These are phyloP conservation scores for Solioccasus polychromus DNA, from an alignment of 768 basidiomycete species.

Conservation along the genomic window DNA sequence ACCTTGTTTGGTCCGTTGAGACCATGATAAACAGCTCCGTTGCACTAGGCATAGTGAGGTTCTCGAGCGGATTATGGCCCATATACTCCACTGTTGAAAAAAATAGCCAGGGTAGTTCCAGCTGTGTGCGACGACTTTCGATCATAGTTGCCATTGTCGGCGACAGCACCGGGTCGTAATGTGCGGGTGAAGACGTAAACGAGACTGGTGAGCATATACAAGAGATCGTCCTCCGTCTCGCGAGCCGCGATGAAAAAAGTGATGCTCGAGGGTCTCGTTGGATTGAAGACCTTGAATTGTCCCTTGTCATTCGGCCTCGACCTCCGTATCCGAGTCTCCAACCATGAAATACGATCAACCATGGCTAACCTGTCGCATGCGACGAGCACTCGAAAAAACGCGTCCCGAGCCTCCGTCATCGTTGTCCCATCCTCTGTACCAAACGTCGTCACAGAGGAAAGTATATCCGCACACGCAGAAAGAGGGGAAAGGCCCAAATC, in stretches of 20 bases:
- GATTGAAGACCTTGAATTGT: no score
- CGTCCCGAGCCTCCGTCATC: no score
- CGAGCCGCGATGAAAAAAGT: neutral
- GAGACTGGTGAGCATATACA: neutral
- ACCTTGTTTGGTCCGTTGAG: constrained; percentile 4
- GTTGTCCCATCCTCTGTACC: no score
- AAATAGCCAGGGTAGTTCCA: neutral
- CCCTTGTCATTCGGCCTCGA: no score
- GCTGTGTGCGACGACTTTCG: constrained; percentile 4
- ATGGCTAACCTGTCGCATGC: no score
- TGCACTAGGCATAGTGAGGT: neutral
- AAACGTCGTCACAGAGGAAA: no score
- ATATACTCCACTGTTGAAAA: neutral
- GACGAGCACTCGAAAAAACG: no score
- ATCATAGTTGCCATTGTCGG: constrained; percentile 4
- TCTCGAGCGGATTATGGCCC: neutral
- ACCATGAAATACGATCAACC: no score
- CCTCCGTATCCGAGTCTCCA: no score
- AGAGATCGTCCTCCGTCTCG: neutral
- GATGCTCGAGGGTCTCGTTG: constrained; percentile 6
- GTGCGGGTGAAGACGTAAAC: neutral
- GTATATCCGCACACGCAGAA: no score
- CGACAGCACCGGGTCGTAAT: constrained; percentile 11
- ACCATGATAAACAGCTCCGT: constrained; percentile 1
- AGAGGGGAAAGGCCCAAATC: no score